Evolutionary conservation across 2,329 filamentous ascomycete species (phyloP).

Genomic region (Herpotrichia juniperi): DNA sequence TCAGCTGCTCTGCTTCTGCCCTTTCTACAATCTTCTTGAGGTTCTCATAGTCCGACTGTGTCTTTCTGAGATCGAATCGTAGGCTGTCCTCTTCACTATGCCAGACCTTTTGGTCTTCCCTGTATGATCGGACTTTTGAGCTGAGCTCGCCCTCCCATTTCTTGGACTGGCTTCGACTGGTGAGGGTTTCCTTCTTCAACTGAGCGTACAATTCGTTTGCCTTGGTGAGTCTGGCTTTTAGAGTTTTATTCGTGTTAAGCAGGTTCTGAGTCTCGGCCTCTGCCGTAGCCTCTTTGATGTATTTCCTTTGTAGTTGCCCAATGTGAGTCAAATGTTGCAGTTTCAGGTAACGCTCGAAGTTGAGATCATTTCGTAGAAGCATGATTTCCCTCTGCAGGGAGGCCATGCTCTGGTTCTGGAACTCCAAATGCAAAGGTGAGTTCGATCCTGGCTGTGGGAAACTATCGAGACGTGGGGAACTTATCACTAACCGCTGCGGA

Average conservation of each 20-base stretch:
- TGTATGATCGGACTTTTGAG: constrained; percentile 67
- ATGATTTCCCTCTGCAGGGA: constrained; percentile 75
- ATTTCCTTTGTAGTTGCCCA: constrained; percentile 74
- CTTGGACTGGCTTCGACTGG: constrained; percentile 73
- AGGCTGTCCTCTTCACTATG: constrained; percentile 63
- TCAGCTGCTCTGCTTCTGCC: constrained; percentile 69
- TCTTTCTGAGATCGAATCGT: constrained; percentile 63
- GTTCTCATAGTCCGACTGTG: constrained; percentile 66
- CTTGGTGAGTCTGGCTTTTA: constrained; percentile 75
- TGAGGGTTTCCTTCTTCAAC: constrained; percentile 73
- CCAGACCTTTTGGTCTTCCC: constrained; percentile 73
- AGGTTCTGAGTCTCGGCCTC: constrained; percentile 85
- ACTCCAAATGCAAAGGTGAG: constrained; percentile 34
- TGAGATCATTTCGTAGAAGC: constrained; percentile 77
- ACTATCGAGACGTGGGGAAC: constrained; percentile 41
- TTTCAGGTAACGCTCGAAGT: constrained; percentile 83
- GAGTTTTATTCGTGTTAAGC: constrained; percentile 74
- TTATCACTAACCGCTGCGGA: constrained; percentile 26
- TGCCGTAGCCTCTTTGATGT: constrained; percentile 76
- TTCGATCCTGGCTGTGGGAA: constrained; percentile 35
- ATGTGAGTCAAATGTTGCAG: constrained; percentile 84
- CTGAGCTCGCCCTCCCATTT: constrained; percentile 78
- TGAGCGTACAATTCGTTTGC: constrained; percentile 73
- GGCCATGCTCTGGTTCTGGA: constrained; percentile 44
- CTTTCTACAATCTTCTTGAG: constrained; percentile 70